Evolutionary conservation across 176 grass and related monocot species (phyloP).

Genomic region (Triticum urartu): DNA sequence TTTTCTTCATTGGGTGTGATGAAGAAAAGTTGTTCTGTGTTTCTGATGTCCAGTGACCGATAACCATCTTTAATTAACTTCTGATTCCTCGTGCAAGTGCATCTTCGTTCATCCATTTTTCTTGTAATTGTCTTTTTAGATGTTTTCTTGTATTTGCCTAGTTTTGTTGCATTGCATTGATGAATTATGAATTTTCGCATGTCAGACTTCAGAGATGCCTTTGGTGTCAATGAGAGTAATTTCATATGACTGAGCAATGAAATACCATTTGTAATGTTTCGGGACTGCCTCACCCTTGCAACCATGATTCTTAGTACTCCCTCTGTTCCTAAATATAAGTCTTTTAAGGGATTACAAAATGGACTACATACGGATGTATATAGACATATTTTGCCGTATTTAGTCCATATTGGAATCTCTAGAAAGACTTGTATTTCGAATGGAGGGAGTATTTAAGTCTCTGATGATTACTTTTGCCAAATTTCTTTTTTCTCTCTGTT

Average conservation of each 20-base stretch:
- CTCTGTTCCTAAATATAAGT: no score
- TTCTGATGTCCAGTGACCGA: conserved; percentile 57
- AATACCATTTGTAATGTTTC: neutral
- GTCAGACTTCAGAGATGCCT: conserved; percentile 67
- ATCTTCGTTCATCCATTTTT: neutral
- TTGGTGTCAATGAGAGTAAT: conserved; percentile 48
- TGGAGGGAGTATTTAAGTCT: no score
- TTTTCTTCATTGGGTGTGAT: conserved; percentile 37
- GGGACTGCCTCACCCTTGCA: no score
- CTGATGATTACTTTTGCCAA: no score
- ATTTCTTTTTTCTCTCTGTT: no score
- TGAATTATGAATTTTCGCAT: conserved; percentile 58
- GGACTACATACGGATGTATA: no score
- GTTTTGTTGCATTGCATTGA: conserved; percentile 22
- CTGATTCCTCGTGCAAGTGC: conserved; percentile 16
- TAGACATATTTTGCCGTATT: no score
- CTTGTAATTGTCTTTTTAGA: no score
- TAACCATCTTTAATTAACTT: conserved; percentile 16
- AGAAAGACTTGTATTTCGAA: no score
- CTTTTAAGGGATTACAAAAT: no score
- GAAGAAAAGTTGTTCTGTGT: conserved; percentile 63
- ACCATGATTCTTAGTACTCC: no score
- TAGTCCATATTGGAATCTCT: no score
- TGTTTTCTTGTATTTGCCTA: neutral
- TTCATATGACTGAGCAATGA: conserved; percentile 45